Percentiles rank a stretch among this genome's conserved stretches.
phyloP scores from a whole-genome alignment of 176 grass and related monocot genomes.

The Musa acuminata region DNA sequence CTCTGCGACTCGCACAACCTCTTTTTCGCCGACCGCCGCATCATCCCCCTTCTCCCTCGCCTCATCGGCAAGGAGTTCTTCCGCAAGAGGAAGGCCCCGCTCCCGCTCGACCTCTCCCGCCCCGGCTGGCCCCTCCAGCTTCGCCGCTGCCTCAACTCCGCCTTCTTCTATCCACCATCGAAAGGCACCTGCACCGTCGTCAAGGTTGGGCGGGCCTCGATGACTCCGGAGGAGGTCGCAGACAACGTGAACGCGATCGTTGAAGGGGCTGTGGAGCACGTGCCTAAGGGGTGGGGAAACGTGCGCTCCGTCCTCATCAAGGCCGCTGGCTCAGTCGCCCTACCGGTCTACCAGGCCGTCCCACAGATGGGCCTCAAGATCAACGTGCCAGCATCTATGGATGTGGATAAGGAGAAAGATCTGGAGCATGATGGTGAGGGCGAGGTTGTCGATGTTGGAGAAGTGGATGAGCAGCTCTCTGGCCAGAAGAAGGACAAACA shows the following conservation, averaged over 20 bases:
- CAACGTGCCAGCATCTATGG: background rate
- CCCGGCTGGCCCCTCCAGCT: conserved; percentile 61
- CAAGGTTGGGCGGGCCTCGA: conserved; percentile 78
- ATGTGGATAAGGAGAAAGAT: too few relatives aligned
- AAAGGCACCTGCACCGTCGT: conserved; percentile 50
- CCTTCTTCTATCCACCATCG: conserved; percentile 45
- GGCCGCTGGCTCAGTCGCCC: conserved; percentile 43
- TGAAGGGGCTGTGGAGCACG: conserved; percentile 37
- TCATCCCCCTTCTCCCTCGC: conserved; percentile 67
- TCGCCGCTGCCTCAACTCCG: conserved; percentile 44
- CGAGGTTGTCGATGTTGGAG: background rate
- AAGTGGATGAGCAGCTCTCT: background rate
- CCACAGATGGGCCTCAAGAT: conserved; percentile 74
- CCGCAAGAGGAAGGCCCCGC: conserved; percentile 50
- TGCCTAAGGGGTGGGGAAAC: conserved; percentile 79
- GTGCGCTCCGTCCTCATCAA: conserved; percentile 59
- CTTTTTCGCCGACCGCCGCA: conserved; percentile 72
- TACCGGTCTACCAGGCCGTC: conserved; percentile 70
- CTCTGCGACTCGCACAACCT: conserved; percentile 66
- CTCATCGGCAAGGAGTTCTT: conserved; percentile 78
- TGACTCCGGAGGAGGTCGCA: conserved; percentile 43
- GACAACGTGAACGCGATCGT: conserved; percentile 51
- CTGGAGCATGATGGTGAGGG: background rate
- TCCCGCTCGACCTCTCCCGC: conserved; percentile 50
- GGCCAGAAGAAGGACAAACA: conserved; percentile 14